Base-by-base conservation (phyloP, 2,329 filamentous ascomycete species). In the Calonectria fujianensis region DNA sequence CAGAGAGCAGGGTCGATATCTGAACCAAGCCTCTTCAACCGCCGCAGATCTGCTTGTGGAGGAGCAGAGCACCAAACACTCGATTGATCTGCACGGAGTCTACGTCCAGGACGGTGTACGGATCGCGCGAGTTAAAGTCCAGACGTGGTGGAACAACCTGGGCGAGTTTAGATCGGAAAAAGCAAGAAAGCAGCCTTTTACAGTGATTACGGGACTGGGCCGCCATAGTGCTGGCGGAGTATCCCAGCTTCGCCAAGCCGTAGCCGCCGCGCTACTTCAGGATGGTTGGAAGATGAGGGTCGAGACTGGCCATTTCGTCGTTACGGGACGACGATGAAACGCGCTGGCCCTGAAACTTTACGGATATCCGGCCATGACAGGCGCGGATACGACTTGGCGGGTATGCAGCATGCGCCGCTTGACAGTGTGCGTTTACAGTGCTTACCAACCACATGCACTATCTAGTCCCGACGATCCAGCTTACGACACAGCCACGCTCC, bases 281-380 rank as follows among this genome's bases (percentile, higher is more conserved):
- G 94, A 96, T 74, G 96, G 96, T 0, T 98, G 96, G 96, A 95
- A 91, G 82, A 88, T 97, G 41, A 91, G 95, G 82, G 89, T 94
- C 57, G 90, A 92, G 54, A 92, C 91, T 35, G 96, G 96, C 0
- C 90, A 91, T 48, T 90, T 96, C 80, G 86, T 93, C 65, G 91
- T 98, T 20, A 92, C 87, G 14, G 96, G 96, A 0, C 84, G 87
- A 63, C 82, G 82, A 70, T 85, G 81, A 41, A 74, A 69, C 65
- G 41, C 32, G 52, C 29, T 7, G 8, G 41, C 4, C n/a, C 39
- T 39, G 29, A 35, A 50, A 41, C 13, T 20, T 14, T 4, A 39
- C 13, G 24, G 16, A 39, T 27, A 39, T 2, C 27, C 11, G 35
- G 32, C 14, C 4, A 9, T n/a, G 48, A 68, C 45, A 31, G 50